Evolutionary conservation across 805 yeast species (phyloP).

Genomic region (Komagataella populi): DNA sequence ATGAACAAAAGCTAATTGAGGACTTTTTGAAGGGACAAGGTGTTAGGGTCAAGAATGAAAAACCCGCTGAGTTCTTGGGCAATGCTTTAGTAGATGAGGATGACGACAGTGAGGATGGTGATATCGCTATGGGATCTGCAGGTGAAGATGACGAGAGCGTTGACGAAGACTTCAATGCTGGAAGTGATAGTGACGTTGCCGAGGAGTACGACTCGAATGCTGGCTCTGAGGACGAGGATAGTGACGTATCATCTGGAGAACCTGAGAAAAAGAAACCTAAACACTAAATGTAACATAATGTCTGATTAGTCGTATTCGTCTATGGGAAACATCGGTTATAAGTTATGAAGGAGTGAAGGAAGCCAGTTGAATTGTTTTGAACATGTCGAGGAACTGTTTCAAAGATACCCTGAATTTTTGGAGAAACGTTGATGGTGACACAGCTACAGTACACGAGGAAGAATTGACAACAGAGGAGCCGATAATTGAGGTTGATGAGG

Average conservation of each 20-base stretch:
- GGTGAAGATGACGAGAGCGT: conserved; percentile 66
- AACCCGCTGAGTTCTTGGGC: conserved; percentile 72
- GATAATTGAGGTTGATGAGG: not conserved
- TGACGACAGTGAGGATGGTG: conserved; percentile 39
- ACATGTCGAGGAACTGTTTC: not conserved
- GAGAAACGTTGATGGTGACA: not conserved
- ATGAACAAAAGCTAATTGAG: conserved; percentile 76
- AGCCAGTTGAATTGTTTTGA: not conserved
- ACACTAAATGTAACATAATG: conserved; percentile 2
- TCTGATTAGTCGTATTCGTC: not conserved
- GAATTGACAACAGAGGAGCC: not conserved
- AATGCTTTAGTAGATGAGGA: conserved; percentile 59
- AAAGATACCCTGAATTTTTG: not conserved
- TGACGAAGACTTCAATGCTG: conserved; percentile 71
- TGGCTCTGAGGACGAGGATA: conserved; percentile 11
- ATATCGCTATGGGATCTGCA: conserved; percentile 53
- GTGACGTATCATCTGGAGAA: conserved; percentile 4
- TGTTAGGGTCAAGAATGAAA: conserved; percentile 75
- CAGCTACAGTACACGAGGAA: not conserved
- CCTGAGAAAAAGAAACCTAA: conserved; percentile 16
- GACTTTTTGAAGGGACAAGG: conserved; percentile 66
- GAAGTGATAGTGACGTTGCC: conserved; percentile 45
- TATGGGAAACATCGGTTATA: not conserved
- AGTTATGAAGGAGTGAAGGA: not conserved
- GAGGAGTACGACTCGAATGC: conserved; percentile 76